A percentile compares a stretch with the other conserved stretches of the same genome.
Conservation (phyloP, 2,329 filamentous ascomycete species). For the Rutstroemia sp. region DNA sequence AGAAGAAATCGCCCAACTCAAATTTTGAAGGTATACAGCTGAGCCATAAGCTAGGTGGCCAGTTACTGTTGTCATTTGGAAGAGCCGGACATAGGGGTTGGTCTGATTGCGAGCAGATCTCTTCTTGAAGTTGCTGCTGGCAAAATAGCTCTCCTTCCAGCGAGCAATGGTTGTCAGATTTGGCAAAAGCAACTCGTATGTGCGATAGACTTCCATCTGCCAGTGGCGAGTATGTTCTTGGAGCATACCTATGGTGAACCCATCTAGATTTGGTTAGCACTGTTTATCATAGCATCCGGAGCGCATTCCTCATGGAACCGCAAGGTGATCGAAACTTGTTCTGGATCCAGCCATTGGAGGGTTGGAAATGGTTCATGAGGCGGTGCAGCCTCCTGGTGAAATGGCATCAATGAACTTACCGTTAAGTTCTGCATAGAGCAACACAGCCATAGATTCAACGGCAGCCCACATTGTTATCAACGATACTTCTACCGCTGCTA, state of each 20-base stretch:
- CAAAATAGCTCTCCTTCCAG: slow-evolving; percentile 5
- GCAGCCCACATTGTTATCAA: slow-evolving; percentile 1
- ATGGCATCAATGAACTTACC: not conserved
- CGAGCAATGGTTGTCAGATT: not conserved
- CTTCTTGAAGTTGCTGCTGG: not conserved
- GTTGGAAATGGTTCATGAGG: no score
- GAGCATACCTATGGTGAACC: not conserved
- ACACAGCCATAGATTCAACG: slow-evolving; percentile 3
- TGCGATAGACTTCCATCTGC: not conserved
- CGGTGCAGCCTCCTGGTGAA: no score
- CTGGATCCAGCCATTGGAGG: no score
- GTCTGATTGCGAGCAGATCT: not conserved
- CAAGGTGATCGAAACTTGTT: no score
- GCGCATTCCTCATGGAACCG: no score
- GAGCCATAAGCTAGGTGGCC: not conserved
- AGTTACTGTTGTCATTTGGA: not conserved
- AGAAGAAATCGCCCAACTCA: not conserved
- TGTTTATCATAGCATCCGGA: not conserved
- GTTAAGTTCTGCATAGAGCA: not conserved
- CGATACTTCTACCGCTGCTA: not conserved
- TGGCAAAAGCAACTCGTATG: not conserved
- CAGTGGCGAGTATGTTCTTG: not conserved
- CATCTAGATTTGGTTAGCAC: not conserved
- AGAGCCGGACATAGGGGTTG: slow-evolving; percentile 1
- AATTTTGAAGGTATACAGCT: not conserved